A percentile compares a stretch with the other conserved stretches of the same genome.
Conservation (phyloP, 2,329 filamentous ascomycete genomes). For the Geosmithia putterillii region DNA sequence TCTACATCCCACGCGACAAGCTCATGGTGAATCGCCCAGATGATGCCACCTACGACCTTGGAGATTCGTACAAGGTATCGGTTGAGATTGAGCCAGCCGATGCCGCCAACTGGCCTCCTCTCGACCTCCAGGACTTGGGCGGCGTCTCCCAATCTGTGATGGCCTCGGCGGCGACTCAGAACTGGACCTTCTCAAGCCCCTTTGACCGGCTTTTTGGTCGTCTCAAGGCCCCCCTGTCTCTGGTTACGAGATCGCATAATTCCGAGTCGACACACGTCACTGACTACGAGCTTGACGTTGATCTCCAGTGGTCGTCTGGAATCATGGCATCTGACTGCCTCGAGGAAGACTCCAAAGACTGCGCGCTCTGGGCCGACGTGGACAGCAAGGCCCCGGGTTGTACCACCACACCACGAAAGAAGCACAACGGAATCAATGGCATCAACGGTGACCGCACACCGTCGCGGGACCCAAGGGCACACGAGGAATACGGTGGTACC, state of each 20-base stretch:
- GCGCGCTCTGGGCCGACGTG: conserved; percentile 12
- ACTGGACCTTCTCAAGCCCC: conserved; percentile 27
- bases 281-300: conserved; percentile 34
- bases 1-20: conserved; percentile 35
- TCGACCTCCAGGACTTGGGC: conserved; percentile 6
- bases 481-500: not conserved
- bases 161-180: not conserved
- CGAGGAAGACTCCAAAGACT: conserved; percentile 29
- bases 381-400: too few relatives aligned
- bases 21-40: conserved; percentile 31
- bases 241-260: not conserved
- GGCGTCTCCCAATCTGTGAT: conserved; percentile 4
- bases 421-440: not conserved
- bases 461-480: conserved; percentile 3
- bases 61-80: conserved; percentile 34
- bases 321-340: conserved; percentile 19
- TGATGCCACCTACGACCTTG: conserved; percentile 32
- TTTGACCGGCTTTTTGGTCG: conserved; percentile 28
- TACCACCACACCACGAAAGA: not conserved
- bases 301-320: conserved; percentile 32
- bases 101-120: conserved; percentile 38
- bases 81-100: conserved; percentile 40
- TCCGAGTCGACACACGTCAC: conserved; percentile 14
- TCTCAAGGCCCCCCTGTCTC: conserved; percentile 19
- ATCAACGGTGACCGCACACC: not conserved